Evolutionary conservation across 768 basidiomycete species (phyloP), one percentile per base, ranked within the genome.

Genomic region (Lactifluus pinguis): DNA sequence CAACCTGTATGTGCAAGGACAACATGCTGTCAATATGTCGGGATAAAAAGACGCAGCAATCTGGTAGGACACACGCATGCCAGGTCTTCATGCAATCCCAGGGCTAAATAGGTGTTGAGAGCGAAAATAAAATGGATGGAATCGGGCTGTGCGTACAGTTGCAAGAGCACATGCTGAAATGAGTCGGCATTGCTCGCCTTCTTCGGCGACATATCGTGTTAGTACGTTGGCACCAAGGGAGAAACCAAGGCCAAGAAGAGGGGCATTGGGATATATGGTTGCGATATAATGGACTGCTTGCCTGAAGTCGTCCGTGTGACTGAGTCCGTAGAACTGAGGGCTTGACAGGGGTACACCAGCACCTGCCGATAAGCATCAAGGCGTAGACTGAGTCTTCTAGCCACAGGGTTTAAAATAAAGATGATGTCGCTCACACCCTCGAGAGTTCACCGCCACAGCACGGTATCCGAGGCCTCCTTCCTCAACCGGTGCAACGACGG

Each of bases 151-250:
- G 25, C 50, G 47, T 74, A 92, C 86, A 72, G 89, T 89, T 69
- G 76, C 89, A 17, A 93, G 75, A 14, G 79, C 81, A 73, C 84
- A 86, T 25, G 81, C 88, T 3, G 85, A 82, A 73, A 9, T 73
- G 34, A 93, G 71, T 57, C 87, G 80, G 67, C 83, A 81, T n/a
- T 74, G 68, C 47, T 76, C 76, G 10, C 87, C 84, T 69, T 95
- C 89, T 74, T 95, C 87, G 2, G 87, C 92, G 54, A 94, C 75
- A 71, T 95, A 97, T 61, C 90, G 81, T 21, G 92, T 87, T 67
- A 98, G 73, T 32, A 98, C 87, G 70, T 90, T 92, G 49, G 94
- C 89, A 45, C 95, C 95, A 41, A 98, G 82, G 5, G 93, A 95
- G 76, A 95, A 98, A 4, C 95, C 92, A 8, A 95, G 73, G 13